Evolutionary conservation across 768 basidiomycete genomes (phyloP), one percentile per base, ranked within the genome.

Genomic region (Pisolithus microcarpus): DNA sequence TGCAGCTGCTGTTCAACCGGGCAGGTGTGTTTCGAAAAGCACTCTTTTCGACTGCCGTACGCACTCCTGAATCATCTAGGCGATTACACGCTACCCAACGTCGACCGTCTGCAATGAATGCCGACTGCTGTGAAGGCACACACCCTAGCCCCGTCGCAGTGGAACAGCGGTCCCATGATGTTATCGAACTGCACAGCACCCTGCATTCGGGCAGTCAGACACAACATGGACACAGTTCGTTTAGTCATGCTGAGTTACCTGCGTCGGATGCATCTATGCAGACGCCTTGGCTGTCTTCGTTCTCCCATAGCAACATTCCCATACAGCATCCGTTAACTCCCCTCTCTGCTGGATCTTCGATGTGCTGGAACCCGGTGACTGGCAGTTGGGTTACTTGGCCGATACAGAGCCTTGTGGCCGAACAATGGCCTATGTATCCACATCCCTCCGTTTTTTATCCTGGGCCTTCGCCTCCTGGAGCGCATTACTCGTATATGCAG

Each of bases 1-100:
- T 16, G 50, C 53, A 15, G 8, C 40, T 45, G 16, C 55, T 37
- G 61, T 58, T 57, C 65, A 65, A 38, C 57, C 56, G 47, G 65
- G 64, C 38, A 64, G 69, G 39, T 69, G 65, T 36, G 62, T 58
- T 40, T 68, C 68, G 43, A 72, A 71, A 53, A 66, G 70, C 48
- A 55, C 70, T 15, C 59, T 70, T 48, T 74, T 73, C 54, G 75
- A 72, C 64, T n/a, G 64, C 70, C 38, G 61, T 69, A 45, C 59
- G 56, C 48, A 50, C 61, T 18, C 65, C 61, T 21, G 13, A 50
- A 31, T 55, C 62, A 37, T 60, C 69, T 48, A 67, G 51, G 51
- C 49, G 48, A 46, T 52, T 47, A 48, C 63, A 65, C 48, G 46
- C 54, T 30, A 63, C 63, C 44, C 52, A 52, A 48, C 43, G 26